Evolutionary conservation across 345 rosid genomes (phyloP).

Genomic region (Eutrema yunnanense): DNA sequence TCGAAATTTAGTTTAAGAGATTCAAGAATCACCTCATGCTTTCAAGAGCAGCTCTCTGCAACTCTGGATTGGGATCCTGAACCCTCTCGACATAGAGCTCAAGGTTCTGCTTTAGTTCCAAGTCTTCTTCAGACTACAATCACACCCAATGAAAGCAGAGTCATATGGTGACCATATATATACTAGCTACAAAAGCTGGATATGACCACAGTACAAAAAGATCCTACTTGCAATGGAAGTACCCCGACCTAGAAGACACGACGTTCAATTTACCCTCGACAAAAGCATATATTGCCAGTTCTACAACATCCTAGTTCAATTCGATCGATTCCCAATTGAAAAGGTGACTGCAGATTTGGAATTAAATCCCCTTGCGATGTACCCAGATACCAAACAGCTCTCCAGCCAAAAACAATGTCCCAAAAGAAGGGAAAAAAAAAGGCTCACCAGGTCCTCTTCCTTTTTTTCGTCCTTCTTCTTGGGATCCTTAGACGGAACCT

Average conservation of each 20-base stretch:
- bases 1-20: background rate
- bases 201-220: background rate
- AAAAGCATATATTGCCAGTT: background rate
- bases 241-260: background rate
- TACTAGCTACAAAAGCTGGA: background rate
- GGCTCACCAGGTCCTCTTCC: slow-evolving; percentile 75
- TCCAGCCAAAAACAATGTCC: background rate
- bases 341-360: background rate
- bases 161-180: background rate
- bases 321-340: background rate
- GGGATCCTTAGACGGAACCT: slow-evolving; percentile 72
- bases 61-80: slow-evolving; percentile 77
- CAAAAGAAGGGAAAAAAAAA: background rate
- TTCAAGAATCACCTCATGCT: slow-evolving; percentile 68
- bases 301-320: background rate
- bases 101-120: slow-evolving; percentile 81
- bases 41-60: slow-evolving; percentile 88
- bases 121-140: slow-evolving; percentile 86
- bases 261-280: background rate
- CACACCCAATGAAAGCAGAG: background rate
- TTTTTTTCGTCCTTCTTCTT: slow-evolving; percentile 91
- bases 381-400: background rate
- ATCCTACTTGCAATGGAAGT: background rate
- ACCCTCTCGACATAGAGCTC: slow-evolving; percentile 91
- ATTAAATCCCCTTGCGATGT: background rate